Base-by-base conservation (phyloP, 805 yeast genomes). In the Sugiyamaella qingdaonensis region DNA sequence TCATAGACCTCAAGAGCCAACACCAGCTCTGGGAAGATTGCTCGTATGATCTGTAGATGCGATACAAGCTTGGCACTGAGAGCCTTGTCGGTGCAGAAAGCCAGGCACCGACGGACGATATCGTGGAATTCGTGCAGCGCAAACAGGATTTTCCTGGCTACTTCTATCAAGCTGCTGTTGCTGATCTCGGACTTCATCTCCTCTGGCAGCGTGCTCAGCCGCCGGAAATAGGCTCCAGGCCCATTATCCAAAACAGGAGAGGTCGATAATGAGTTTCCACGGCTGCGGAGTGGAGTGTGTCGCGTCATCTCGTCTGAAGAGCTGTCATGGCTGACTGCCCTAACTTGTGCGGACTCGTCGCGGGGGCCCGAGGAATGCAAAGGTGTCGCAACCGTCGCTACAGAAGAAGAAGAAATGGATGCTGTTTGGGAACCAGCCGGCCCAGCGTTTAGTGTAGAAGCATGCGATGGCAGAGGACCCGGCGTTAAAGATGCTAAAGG, bases 141-240 rank as follows among this genome's bases (percentile, higher is more conserved):
- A 62, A 82, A 83, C 10, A 83, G 64, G 10, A 85, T 65, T 58
- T 84, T 85, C 53, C 87, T 71, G n/a, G 85, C 78, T 1, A 74
- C 78, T 56, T 73, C 79, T 14, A 75, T 67, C 10, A 72, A 57
- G n/a, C 54, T 24, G 10, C 59, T 44, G 27, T 42, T 19, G 43
- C 32, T 47, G 13, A 34, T 35, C 19, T 29, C 47, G 52, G 63
- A 31, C 11, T 46, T 43, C 49, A 54, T 49, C 45, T 68, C 73
- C 53, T 85, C 90, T 10, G 82, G 84, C 13, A 85, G 65, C 0
- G 85, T 81, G 0, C 88, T 82, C 37, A 85, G 66, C 55, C 89
- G 73, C 60, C 84, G 74, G 68, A 83, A 82, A 62, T 82, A 83
- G 21, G 86, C 88, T 4, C 60, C 63, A 2, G 63, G 55, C 14